These are phyloP conservation scores for Pythium dissotocum DNA, from an alignment of 352 stramenopile genomes.

Conservation along the genomic window DNA sequence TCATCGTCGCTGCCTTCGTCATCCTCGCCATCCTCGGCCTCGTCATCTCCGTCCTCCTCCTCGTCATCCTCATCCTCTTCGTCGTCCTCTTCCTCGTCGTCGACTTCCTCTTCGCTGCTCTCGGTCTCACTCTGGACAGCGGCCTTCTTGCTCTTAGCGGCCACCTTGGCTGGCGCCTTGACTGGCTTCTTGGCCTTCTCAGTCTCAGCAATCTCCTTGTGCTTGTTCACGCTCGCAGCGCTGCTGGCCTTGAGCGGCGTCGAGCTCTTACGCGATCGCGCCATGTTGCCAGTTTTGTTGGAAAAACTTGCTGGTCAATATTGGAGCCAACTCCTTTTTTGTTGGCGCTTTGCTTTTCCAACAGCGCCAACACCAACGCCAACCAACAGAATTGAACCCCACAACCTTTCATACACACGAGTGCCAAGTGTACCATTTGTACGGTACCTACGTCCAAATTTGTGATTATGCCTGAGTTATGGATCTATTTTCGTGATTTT, in stretches of 20 bases:
- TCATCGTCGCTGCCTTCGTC: constrained; percentile 60
- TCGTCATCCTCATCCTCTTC: constrained; percentile 64
- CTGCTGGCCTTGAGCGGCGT: constrained; percentile 32
- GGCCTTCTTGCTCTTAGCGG: constrained; percentile 4
- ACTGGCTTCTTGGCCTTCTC: constrained; percentile 7
- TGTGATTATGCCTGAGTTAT: constrained; percentile 3
- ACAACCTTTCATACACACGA: constrained; percentile 29
- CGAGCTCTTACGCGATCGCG: constrained; percentile 21
- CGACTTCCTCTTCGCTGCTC: constrained; percentile 40
- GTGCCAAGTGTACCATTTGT: constrained; percentile 10
- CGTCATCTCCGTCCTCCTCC: constrained; percentile 42
- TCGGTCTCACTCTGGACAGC: constrained; percentile 49
- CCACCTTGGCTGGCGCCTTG: constrained; percentile 10
- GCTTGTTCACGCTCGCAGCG: constrained; percentile 17
- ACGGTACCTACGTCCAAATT: constrained; percentile 10
- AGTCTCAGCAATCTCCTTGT: constrained; percentile 21
- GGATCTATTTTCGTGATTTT: constrained; percentile 3
- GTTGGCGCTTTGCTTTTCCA: not conserved
- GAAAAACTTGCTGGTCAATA: constrained; percentile 20
- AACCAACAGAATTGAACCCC: constrained; percentile 28
- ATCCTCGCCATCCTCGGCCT: constrained; percentile 47
- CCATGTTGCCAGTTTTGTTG: constrained; percentile 13
- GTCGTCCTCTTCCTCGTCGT: constrained; percentile 48
- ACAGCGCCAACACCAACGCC: constrained; percentile 19
- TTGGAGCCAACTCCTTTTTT: constrained; percentile 11